These are phyloP conservation scores for Lentinula detonsa DNA, from an alignment of 768 basidiomycete genomes.

Conservation along the genomic window DNA sequence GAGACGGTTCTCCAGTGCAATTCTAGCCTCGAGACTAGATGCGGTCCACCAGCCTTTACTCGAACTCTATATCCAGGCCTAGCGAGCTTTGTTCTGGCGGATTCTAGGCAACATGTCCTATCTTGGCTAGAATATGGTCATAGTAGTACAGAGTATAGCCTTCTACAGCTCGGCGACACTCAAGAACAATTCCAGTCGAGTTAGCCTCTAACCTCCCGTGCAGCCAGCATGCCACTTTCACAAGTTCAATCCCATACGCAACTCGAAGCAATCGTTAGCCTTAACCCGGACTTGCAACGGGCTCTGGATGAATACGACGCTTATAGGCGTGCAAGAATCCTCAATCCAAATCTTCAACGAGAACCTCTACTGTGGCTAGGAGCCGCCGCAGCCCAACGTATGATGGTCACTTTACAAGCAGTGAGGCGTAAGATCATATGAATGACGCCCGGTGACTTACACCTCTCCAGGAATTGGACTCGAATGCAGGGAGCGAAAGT, in stretches of 20 bases:
- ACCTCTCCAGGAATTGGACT: background rate
- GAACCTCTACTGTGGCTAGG: background rate
- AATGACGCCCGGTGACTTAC: background rate
- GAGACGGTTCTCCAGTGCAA: no score
- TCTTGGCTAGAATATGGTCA: no score
- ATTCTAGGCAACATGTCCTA: background rate
- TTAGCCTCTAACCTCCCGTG: no score
- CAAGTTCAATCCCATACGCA: background rate
- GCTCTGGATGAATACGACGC: background rate
- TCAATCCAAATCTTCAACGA: background rate
- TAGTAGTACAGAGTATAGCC: no score
- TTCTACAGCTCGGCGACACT: no score
- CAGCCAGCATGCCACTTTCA: no score
- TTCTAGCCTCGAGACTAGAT: background rate
- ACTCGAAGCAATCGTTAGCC: background rate
- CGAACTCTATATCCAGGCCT: background rate
- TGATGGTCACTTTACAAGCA: background rate
- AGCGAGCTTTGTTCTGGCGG: background rate
- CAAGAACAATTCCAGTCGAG: no score
- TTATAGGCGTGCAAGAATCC: background rate
- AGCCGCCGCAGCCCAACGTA: background rate
- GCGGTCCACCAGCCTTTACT: background rate
- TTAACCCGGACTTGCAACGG: background rate
- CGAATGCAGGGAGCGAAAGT: background rate
- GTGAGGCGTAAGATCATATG: background rate